A percentile compares a stretch with the other conserved stretches of the same genome.
phyloP scores from a whole-genome alignment of 192 early-diverging fungal genomes.

The Backusella westeae region DNA sequence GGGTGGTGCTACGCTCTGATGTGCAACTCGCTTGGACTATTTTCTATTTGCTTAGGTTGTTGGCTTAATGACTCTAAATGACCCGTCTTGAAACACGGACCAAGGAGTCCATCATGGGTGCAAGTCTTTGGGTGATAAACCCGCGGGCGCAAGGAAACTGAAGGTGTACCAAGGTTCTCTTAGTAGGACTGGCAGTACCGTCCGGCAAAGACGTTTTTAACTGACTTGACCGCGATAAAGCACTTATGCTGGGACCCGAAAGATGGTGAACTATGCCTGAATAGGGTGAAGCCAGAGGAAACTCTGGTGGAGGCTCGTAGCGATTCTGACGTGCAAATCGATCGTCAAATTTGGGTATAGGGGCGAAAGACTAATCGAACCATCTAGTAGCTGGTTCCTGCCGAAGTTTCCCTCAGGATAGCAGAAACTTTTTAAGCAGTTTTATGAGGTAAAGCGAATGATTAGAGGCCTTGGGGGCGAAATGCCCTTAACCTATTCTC shows the following conservation, averaged over 20 bases:
- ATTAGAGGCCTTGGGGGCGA: conserved; percentile 77
- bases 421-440: conserved; percentile 71
- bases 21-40: neutral
- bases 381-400: conserved; percentile 85
- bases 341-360: conserved; percentile 80
- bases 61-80: conserved; percentile 66
- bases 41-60: conserved; percentile 45
- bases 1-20: neutral
- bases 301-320: conserved; percentile 77
- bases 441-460: conserved; percentile 84
- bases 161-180: conserved; percentile 29
- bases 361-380: conserved; percentile 84
- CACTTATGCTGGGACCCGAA: conserved; percentile 76
- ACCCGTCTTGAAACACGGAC: conserved; percentile 83
- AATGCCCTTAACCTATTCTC: conserved; percentile 79
- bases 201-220: conserved; percentile 50
- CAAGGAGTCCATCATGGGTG: conserved; percentile 81
- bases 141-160: conserved; percentile 60
- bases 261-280: conserved; percentile 84
- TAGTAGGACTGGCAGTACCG: conserved; percentile 46
- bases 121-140: conserved; percentile 69
- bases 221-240: conserved; percentile 57
- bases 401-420: conserved; percentile 84
- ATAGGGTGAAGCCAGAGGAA: conserved; percentile 80
- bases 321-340: conserved; percentile 77